A percentile compares a stretch with the other conserved stretches of the same genome.
Evolutionary conservation across 768 basidiomycete species (phyloP).

Genomic region (Suillus subalutaceus): DNA sequence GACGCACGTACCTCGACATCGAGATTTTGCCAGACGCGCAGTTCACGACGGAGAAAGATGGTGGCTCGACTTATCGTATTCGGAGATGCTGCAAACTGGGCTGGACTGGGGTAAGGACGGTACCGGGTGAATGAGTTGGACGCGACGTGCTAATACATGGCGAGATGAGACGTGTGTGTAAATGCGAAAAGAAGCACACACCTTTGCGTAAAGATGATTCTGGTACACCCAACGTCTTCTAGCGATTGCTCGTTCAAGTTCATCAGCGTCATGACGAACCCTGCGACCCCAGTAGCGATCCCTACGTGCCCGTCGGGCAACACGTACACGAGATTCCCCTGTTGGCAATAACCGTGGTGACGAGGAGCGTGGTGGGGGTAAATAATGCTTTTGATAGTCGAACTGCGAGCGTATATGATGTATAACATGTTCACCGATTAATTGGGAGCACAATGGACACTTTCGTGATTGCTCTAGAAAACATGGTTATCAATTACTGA

Average conservation of each 20-base stretch:
- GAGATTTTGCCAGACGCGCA: conserved; percentile 85
- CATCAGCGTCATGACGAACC: conserved; percentile 59
- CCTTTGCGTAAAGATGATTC: conserved; percentile 84
- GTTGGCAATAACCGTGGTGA: conserved; percentile 39
- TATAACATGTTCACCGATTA: conserved; percentile 73
- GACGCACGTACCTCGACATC: conserved; percentile 75
- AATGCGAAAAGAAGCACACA: conserved; percentile 33
- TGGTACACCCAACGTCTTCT: conserved; percentile 81
- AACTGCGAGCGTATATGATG: conserved; percentile 77
- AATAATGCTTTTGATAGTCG: conserved; percentile 82
- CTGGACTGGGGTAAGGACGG: conserved; percentile 86
- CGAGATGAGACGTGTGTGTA: conserved; percentile 11
- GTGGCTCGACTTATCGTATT: conserved; percentile 78
- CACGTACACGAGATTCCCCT: conserved; percentile 29
- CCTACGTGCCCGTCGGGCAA: conserved; percentile 34
- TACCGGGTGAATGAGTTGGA: conserved; percentile 86
- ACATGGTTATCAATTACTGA: not conserved
- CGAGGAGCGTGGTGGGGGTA: conserved; percentile 64
- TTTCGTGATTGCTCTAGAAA: conserved; percentile 72
- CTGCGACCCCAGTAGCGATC: conserved; percentile 62
- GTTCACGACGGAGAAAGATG: conserved; percentile 79
- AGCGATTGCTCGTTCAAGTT: conserved; percentile 73
- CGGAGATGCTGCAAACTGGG: conserved; percentile 78
- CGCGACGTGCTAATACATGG: conserved; percentile 75
- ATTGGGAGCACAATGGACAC: conserved; percentile 75